Evolutionary conservation across 2,329 filamentous ascomycete genomes (phyloP).

Genomic region (Ceratocystiopsis sp.): DNA sequence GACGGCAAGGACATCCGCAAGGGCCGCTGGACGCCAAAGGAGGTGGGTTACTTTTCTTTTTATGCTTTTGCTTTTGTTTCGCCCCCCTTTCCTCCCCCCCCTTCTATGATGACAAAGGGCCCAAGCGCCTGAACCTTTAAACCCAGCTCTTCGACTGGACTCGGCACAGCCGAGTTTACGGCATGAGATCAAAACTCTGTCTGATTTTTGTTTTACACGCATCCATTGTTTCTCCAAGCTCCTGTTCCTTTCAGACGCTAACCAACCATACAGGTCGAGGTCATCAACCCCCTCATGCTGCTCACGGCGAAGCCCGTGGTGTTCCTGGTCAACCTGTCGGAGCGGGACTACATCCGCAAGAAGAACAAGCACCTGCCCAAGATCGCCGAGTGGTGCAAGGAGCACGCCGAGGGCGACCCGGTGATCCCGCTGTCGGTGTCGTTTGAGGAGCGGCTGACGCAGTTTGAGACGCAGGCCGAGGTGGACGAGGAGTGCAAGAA

Average conservation of each 20-base stretch:
- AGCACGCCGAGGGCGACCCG: slow-evolving; percentile 70
- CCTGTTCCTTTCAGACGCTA: background rate
- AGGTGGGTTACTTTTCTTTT: slow-evolving; percentile 45
- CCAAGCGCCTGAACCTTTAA: slow-evolving; percentile 71
- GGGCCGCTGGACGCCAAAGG: slow-evolving; percentile 76
- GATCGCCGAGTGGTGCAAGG: slow-evolving; percentile 90
- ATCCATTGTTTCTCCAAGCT: background rate
- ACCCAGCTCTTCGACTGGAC: slow-evolving; percentile 98
- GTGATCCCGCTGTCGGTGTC: slow-evolving; percentile 86
- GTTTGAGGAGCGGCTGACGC: slow-evolving; percentile 82
- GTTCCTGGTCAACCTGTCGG: slow-evolving; percentile 90
- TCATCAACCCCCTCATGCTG: slow-evolving; percentile 92
- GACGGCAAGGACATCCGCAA: slow-evolving; percentile 89
- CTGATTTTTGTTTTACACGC: slow-evolving; percentile 32
- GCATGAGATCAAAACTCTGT: slow-evolving; percentile 68
- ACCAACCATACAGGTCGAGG: slow-evolving; percentile 53
- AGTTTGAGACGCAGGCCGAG: slow-evolving; percentile 60
- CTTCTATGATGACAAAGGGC: slow-evolving; percentile 96
- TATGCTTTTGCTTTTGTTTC: slow-evolving; percentile 8
- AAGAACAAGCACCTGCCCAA: slow-evolving; percentile 98
- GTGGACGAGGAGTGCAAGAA: slow-evolving; percentile 76
- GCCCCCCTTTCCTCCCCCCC: slow-evolving; percentile 10
- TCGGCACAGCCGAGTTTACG: slow-evolving; percentile 27
- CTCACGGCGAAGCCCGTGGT: slow-evolving; percentile 94
- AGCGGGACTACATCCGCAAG: slow-evolving; percentile 92